Base-by-base conservation (phyloP, 768 basidiomycete species). In the Lentinula lateritia region DNA sequence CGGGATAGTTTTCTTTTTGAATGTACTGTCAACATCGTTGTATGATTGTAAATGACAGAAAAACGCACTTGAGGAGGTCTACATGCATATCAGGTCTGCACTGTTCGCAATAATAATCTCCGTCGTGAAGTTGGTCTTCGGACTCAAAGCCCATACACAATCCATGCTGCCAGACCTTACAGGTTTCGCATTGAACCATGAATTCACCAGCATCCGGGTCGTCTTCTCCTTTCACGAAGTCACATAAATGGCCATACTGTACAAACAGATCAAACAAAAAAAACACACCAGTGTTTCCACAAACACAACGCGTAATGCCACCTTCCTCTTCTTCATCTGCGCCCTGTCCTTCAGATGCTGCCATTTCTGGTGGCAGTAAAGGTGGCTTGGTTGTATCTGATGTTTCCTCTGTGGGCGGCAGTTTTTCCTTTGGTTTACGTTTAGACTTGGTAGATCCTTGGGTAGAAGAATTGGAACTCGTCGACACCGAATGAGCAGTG, bases 81-180 rank as follows among this genome's bases (percentile, higher is more conserved):
- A 76, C 73, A 72, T 98, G 95, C 56, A 91, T 76, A 59, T 93
- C 91, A 9, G 97, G 95, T 66, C 85, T 84, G 75, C 97, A 99
- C 65, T 84, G 77, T 74, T 99, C 97, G 75, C 97, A 99, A 67
- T 88, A 95, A 73, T 98, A 98, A 73, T 93, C 89, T 65, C 84
- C 84, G 71, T 84, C 81, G 69, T 84, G 86, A 46, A 90, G 81
- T 67, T 85, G 81, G 67, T 86, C 86, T 69, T 90, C 87, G 38
- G 84, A 83, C 66, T 91, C 87, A 72, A 91, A 92, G 45, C 95
- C 96, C 86, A 99, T 93, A 76, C 97, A 99, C 9, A 88, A 81
- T 3, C 95, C 95, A 72, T 99, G 96, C 75, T 99, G 96, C 96
- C 96, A 99, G 60, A 92, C 93, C 69, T 95, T 92, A 79, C 96